Base-by-base conservation (phyloP, 352 stramenopile genomes). In the Phytophthora vignae region DNA sequence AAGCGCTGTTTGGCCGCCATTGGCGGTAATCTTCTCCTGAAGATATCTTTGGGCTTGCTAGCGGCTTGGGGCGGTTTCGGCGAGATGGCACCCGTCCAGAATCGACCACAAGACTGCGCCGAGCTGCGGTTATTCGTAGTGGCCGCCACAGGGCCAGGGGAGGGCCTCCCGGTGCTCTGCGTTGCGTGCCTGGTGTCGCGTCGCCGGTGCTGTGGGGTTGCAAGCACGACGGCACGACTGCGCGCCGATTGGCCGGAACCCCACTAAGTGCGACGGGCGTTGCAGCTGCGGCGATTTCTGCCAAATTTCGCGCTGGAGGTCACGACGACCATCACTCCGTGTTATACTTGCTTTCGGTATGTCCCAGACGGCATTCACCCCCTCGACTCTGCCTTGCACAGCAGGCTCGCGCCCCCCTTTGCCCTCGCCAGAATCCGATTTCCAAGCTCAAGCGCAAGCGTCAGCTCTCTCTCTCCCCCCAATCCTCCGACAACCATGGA, bases 381-480 rank as follows among this genome's bases (percentile, higher is more conserved):
- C 58, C 4, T 71, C 73, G 6, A 0, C 57, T 67, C 4, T 22
- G 42, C 56, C 29, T 29, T 44, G 21, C 49, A 19, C 48, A 31
- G 14, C 14, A 25, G n/a, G 15, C 52, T 44, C 53, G 44, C 67
- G 19, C 38, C 62, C 52, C 48, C 44, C 31, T 83, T 85, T 82
- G 70, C 53, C 55, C 63, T 74, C 76, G 75, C 73, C 82, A 90
- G 80, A 82, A 83, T 88, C 76, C 78, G 73, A 84, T 90, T 90
- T 88, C 73, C 82, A 68, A 74, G 67, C 79, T 71, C 77, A 76
- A 79, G 75, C 67, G 38, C 69, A 75, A 77, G 69, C 55, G 31
- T 61, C 46, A 62, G 49, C 55, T 64, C 44, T 69, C 55, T 57
- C 44, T 49, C 50, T 54, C 36, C 57, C 50, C 58, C 40, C 60